phyloP scores from a whole-genome alignment of 176 grass and related monocot species.

The Musa itinerans region DNA sequence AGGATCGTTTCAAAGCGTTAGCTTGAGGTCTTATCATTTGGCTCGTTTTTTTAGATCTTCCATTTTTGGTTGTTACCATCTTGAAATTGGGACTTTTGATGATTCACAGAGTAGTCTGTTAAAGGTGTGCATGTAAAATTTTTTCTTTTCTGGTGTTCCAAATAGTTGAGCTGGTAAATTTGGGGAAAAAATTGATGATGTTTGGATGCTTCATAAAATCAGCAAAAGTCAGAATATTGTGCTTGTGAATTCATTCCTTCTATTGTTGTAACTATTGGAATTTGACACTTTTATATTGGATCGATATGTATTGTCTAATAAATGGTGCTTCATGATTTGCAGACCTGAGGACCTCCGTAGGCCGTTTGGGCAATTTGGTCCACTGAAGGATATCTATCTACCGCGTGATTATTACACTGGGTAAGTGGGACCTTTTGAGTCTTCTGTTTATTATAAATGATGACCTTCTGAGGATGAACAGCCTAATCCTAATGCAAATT shows the following conservation, averaged over 20 bases:
- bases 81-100: too few species aligned
- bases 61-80: too few species aligned
- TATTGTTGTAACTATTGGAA: too few species aligned
- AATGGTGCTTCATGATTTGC: slow-evolving; percentile 19
- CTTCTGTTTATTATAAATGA: too few species aligned
- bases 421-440: slow-evolving; percentile 31
- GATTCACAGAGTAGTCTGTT: too few species aligned
- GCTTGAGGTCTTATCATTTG: too few species aligned
- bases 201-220: not conserved
- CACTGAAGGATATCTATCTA: slow-evolving; percentile 73
- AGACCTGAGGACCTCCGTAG: slow-evolving; percentile 80
- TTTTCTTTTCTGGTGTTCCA: too few species aligned
- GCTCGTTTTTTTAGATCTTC: too few species aligned
- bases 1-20: too few species aligned
- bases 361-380: slow-evolving; percentile 84
- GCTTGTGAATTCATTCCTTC: not conserved
- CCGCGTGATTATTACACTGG: slow-evolving; percentile 71
- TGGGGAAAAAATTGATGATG: not conserved
- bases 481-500: too few species aligned
- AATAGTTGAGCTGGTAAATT: not conserved
- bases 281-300: not conserved
- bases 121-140: too few species aligned
- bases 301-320: not conserved
- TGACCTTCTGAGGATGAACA: too few species aligned
- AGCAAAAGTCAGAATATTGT: not conserved